Base-by-base conservation (phyloP, 2,329 filamentous ascomycete species). In the Exophiala viscosa region DNA sequence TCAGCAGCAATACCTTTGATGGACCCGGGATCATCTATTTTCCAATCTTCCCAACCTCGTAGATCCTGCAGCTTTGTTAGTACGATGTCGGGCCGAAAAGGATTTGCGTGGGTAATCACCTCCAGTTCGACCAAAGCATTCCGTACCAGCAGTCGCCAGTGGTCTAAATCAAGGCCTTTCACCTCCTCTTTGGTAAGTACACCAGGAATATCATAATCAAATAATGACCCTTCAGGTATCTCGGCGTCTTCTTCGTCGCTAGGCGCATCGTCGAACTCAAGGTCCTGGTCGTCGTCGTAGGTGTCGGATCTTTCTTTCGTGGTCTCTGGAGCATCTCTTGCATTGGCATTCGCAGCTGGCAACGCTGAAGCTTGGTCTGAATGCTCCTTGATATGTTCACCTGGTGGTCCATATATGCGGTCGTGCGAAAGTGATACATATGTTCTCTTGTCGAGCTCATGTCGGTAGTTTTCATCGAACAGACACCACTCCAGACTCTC, bases 1-100 rank as follows among this genome's bases (percentile, higher is more conserved):
- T 77, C 75, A 6, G 70, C 74, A 28, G 74, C 62, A 34, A 76
- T 75, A 1, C 73, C 73, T 57, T 76, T 77, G 46, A 77, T 64
- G 1, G 73, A 71, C 43, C 71, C 67, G 2, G 73, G 68, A 33
- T 73, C 66, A 23, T 66, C 65, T 20, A 76, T 67, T 23, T 69
- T 63, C 62, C 70, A 71, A 13, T 59, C 58, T 49, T 76, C 73
- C 74, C 75, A 77, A n/a, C 67, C 68, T 32, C 72, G 69, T 8
- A 77, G 65, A 49, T 76, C 73, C 70, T 75, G 50, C 4, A 47
- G 41, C 5, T 32, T 23, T 11, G 42, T 54, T 42, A 53, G 28
- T 47, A 31, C 35, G 10, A 32, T 18, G 38, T 33, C 17, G 44
- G 28, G 10, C 13, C n/a, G n/a, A 32, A 45, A 15, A 5, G 14